phyloP scores from a whole-genome alignment of 495 filamentous ascomycete species.

The Daldinia childiae region DNA sequence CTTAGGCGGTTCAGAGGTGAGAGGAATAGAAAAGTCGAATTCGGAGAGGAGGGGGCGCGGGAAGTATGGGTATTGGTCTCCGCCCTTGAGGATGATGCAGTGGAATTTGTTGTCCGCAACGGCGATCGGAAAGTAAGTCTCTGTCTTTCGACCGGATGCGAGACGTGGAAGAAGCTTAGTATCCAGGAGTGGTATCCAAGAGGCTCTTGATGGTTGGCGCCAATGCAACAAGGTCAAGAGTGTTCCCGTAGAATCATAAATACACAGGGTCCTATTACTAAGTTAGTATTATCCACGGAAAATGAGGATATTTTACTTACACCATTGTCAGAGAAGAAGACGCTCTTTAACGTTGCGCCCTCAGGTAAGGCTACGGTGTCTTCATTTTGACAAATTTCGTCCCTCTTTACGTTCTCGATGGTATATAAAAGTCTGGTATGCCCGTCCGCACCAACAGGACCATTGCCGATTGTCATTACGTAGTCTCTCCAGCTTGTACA shows the following conservation, averaged over 20 bases:
- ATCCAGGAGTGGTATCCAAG: slow-evolving; percentile 91
- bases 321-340: slow-evolving; percentile 91
- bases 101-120: slow-evolving; percentile 93
- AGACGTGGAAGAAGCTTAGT: slow-evolving; percentile 84
- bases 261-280: slow-evolving; percentile 78
- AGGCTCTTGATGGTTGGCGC: slow-evolving; percentile 83
- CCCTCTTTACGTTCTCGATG: slow-evolving; percentile 91
- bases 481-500: slow-evolving; percentile 95
- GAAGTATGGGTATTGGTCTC: slow-evolving; percentile 93
- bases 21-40: slow-evolving; percentile 89
- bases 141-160: slow-evolving; percentile 81
- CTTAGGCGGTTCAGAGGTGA: slow-evolving; percentile 62
- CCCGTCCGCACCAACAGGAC: slow-evolving; percentile 81
- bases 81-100: slow-evolving; percentile 98
- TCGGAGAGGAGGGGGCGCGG: slow-evolving; percentile 90
- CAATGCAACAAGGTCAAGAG: slow-evolving; percentile 89
- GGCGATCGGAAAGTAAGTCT: slow-evolving; percentile 94
- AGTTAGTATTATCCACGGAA: slow-evolving; percentile 35
- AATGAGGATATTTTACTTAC: slow-evolving; percentile 55
- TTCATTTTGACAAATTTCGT: slow-evolving; percentile 91
- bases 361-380: slow-evolving; percentile 86
- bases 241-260: slow-evolving; percentile 91
- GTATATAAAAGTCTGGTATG: slow-evolving; percentile 80
- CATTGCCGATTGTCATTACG: slow-evolving; percentile 92
- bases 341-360: slow-evolving; percentile 73